Evolutionary conservation across 345 rosid species (phyloP), one percentile per base, ranked within the genome.

Genomic region (Raphanus raphanistrum): DNA sequence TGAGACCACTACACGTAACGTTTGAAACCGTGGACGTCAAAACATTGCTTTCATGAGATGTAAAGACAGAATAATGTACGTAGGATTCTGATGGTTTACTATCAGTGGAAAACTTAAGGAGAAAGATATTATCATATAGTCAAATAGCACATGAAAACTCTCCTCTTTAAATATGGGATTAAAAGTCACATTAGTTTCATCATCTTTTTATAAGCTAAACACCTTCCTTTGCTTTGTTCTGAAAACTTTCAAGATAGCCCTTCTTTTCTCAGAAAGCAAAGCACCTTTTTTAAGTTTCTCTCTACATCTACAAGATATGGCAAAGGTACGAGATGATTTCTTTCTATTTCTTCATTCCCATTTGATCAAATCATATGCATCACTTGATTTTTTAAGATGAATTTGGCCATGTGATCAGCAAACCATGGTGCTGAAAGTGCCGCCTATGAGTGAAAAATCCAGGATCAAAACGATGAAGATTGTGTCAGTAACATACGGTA

Each of bases 381-480:
- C 12, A 32, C 21, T 27, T 71, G 66, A 35, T 32, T 27, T 59
- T 38, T 31, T 15, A 71, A 54, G 36, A 71, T 45, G 75, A 36
- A 65, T 36, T 36, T 13, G 6, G 2, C 26, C 25, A 17, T 36
- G n/a, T 71, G 36, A 71, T 15, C 75, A 73, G 70, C 33, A 50
- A 25, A 6, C 33, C 0, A 13, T 73, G 10, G 68, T 50, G 26
- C n/a, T 63, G 26, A 52, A 50, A 8, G 63, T 73, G 63, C 70
- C 35, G 6, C 50, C 63, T 63, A 63, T 48, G 26, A 50, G 70
- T 48, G 63, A 50, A 17, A 73, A 16, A 13, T 63, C 48, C 62
- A 73, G 35, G 76, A 63, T 27, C 48, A 62, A 62, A 63, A 63
- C 76, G 11, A 43, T 63, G 63, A 73, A 63, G 62, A 73, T 45